Conservation (phyloP, 2,329 filamentous ascomycete species). For the Paecilomyces sp. region DNA sequence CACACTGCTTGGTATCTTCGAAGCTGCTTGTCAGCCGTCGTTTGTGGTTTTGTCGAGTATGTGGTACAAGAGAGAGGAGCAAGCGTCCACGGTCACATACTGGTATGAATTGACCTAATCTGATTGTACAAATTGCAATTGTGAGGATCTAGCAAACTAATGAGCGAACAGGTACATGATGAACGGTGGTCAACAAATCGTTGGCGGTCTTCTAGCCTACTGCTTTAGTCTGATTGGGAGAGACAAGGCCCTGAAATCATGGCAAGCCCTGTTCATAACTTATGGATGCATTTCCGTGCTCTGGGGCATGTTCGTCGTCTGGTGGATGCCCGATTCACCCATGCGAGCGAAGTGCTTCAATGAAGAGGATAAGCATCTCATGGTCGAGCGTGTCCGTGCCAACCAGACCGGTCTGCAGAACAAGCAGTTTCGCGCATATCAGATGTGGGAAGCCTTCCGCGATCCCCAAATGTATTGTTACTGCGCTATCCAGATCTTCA, state of each 20-base stretch:
- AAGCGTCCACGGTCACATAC: slow-evolving; percentile 59
- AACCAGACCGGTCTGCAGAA: slow-evolving; percentile 59
- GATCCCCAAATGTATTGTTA: slow-evolving; percentile 65
- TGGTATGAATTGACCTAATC: slow-evolving; percentile 41
- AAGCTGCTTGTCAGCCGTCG: slow-evolving; percentile 61
- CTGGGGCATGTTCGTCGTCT: slow-evolving; percentile 58
- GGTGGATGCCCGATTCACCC: slow-evolving; percentile 61
- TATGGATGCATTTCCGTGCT: slow-evolving; percentile 59
- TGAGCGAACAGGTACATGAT: slow-evolving; percentile 59
- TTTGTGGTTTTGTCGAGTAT: slow-evolving; percentile 62
- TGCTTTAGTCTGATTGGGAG: slow-evolving; percentile 44
- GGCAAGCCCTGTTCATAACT: slow-evolving; percentile 62
- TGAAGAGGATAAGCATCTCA: slow-evolving; percentile 58
- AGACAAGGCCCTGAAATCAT: slow-evolving; percentile 51
- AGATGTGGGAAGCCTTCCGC: slow-evolving; percentile 50
- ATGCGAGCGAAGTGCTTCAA: slow-evolving; percentile 65
- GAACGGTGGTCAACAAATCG: slow-evolving; percentile 67
- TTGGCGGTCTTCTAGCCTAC: slow-evolving; percentile 62
- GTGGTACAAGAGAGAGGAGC: slow-evolving; percentile 66
- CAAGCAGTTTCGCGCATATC: slow-evolving; percentile 45
- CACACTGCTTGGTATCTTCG: slow-evolving; percentile 63
- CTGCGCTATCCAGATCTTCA: slow-evolving; percentile 59
- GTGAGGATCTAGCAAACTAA: not conserved
- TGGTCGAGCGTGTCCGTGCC: slow-evolving; percentile 53
- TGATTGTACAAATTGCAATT: too few species aligned